Evolutionary conservation across 768 basidiomycete species (phyloP), one percentile per base, ranked within the genome.

Genomic region (Hypsizygus marmoreus): DNA sequence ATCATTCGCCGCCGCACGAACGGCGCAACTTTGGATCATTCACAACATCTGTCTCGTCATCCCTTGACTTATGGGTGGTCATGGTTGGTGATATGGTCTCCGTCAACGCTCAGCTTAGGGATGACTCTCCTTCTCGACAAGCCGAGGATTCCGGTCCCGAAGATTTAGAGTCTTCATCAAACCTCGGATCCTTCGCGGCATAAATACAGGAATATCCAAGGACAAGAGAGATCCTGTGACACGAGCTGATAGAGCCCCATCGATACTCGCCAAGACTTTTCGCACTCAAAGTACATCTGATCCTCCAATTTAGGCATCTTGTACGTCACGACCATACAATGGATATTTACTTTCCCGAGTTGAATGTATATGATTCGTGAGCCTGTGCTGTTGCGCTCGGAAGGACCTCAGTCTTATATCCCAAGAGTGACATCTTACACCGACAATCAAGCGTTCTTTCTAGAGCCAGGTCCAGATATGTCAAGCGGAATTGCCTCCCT

Each of bases 181-280:
- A 53, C 45, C 42, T 59, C 58, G 58, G 55, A 41, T 40, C 29
- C 50, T 59, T 46, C 42, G 43, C 58, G 53, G 51, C 50, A 31
- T 28, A 37, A 47, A 46, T 22, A 19, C 20, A 20, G 17, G 23
- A 19, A 11, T 19, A 26, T 17, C 24, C 25, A 8, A 29, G 40
- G 24, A 20, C 38, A 14, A 11, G 14, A 25, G 24, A 25, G 9
- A 22, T 43, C 31, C 25, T 44, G 29, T 44, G 36, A 50, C 40
- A 28, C n/a, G 29, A n/a, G 20, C 7, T 19, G 20, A 9, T 34
- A 13, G 13, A 28, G 33, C 4, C n/a, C 20, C 7, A 32, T 6
- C 37, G 22, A 40, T 12, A 41, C 20, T 34, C n/a, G 43, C 49
- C 43, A 40, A 40, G 43, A 22, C 17, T 48, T 30, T 38, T 24